Evolutionary conservation across 768 basidiomycete genomes (phyloP).

Genomic region (Tremella fuciformis): DNA sequence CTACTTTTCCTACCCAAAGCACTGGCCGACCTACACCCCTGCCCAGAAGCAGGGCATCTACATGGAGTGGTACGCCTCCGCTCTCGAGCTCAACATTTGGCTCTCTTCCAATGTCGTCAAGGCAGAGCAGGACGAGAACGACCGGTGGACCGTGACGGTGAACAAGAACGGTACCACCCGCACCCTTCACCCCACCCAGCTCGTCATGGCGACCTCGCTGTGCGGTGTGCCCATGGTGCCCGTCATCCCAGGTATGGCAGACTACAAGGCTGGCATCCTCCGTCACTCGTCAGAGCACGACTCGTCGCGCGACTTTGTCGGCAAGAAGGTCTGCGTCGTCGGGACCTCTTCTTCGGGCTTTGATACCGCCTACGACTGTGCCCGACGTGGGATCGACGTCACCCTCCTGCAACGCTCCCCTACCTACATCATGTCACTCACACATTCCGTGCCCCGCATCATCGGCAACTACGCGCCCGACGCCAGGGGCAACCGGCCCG

Average conservation of each 20-base stretch:
- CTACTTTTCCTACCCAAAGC: slow-evolving; percentile 36
- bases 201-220: slow-evolving; percentile 22
- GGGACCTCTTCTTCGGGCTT: slow-evolving; percentile 62
- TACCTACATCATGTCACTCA: slow-evolving; percentile 59
- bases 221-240: slow-evolving; percentile 15
- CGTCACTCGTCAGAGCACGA: slow-evolving; percentile 64
- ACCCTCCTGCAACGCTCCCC: slow-evolving; percentile 59
- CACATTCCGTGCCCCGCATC: slow-evolving; percentile 52
- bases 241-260: slow-evolving; percentile 50
- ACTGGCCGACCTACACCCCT: slow-evolving; percentile 49
- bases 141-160: slow-evolving; percentile 21
- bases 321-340: slow-evolving; percentile 70
- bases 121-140: slow-evolving; percentile 2
- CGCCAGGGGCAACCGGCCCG: no score
- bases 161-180: slow-evolving; percentile 9
- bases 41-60: slow-evolving; percentile 48
- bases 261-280: slow-evolving; percentile 63
- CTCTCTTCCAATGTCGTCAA: slow-evolving; percentile 15
- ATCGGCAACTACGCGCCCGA: slow-evolving; percentile 18
- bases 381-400: slow-evolving; percentile 56
- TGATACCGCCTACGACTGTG: slow-evolving; percentile 58
- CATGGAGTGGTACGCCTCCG: slow-evolving; percentile 37
- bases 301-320: slow-evolving; percentile 60
- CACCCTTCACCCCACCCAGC: slow-evolving; percentile 16
- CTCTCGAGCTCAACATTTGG: slow-evolving; percentile 25